phyloP scores from a whole-genome alignment of 257 asterid species.

The Craterostigma plantagineum region DNA sequence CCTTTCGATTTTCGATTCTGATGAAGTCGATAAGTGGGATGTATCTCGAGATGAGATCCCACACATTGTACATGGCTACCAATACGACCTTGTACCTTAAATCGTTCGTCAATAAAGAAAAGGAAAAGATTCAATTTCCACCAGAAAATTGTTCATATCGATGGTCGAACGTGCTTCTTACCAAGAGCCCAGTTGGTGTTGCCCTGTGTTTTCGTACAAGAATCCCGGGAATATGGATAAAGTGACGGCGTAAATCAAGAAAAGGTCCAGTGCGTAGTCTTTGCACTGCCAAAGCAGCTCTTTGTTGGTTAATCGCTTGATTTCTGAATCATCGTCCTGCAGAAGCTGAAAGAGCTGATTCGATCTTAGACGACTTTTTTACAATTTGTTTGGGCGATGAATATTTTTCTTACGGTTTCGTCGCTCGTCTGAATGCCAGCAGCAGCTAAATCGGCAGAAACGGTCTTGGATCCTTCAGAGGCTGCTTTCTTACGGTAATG shows the following conservation, averaged over 20 bases:
- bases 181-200: conserved; percentile 67
- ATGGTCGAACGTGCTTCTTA: conserved; percentile 17
- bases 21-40: conserved; percentile 34
- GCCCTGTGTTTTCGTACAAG: conserved; percentile 70
- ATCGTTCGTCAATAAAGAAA: not conserved
- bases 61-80: conserved; percentile 55
- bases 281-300: conserved; percentile 30
- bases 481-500: conserved; percentile 57
- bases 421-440: conserved; percentile 36
- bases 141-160: too few species aligned
- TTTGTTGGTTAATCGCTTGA: conserved; percentile 33
- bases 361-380: not conserved
- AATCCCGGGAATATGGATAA: conserved; percentile 78
- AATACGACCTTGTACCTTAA: conserved; percentile 57
- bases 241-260: conserved; percentile 39
- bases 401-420: conserved; percentile 6
- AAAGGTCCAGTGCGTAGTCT: conserved; percentile 45
- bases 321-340: conserved; percentile 22
- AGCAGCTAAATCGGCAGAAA: conserved; percentile 69
- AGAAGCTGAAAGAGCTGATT: not conserved
- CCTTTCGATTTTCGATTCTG: conserved; percentile 40
- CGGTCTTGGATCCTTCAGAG: conserved; percentile 70
- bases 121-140: not conserved
- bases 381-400: not conserved
- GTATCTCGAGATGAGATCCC: conserved; percentile 53